Base-by-base conservation (phyloP, 768 basidiomycete species). In the Panaeolus papilionaceus region DNA sequence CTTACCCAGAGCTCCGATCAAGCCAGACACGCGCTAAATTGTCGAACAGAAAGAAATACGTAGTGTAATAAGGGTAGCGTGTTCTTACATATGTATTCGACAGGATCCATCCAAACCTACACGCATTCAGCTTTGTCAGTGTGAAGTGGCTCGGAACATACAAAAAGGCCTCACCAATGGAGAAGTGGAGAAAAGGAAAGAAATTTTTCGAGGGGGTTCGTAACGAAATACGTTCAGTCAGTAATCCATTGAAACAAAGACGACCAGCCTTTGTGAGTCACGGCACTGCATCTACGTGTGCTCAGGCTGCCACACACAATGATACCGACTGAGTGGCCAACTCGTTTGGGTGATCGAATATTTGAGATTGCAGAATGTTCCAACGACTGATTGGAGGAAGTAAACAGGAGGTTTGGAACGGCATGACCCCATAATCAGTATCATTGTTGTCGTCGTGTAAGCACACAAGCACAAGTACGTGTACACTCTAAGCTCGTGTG, bases 1-100 rank as follows among this genome's bases (percentile, higher is more conserved):
- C 54, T 58, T 58, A 58, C 54, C 54, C 14, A 58, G 54, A 58
- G 26, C 28, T 58, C 54, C 54, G 54, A 58, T 58, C 54, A 58
- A 58, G 16, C 54, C 6, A 11, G 54, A 58, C 54, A 58, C 54
- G 54, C 54, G 54, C 54, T 58, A 58, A 58, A 58, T 12, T n/a
- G 54, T 58, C 16, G 26, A 37, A 58, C 10, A 51, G 18, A 45
- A 58, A 37, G 16, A 58, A 58, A 58, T 49, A 49, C 47, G 47
- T 49, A 18, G 54, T 58, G 54, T 58, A 58, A 58, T 58, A 58
- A 58, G 54, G 54, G 49, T 51, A 28, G 49, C 4, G 33, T 33
- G 14, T 28, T 58, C 28, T 28, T 12, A 58, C 33, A 58, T 33
- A 9, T 16, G 54, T 33, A 37, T 58, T 58, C 11, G 54, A 58